Conservation (phyloP, 306 rosid species). For the Macrotyloma uniflorum region DNA sequence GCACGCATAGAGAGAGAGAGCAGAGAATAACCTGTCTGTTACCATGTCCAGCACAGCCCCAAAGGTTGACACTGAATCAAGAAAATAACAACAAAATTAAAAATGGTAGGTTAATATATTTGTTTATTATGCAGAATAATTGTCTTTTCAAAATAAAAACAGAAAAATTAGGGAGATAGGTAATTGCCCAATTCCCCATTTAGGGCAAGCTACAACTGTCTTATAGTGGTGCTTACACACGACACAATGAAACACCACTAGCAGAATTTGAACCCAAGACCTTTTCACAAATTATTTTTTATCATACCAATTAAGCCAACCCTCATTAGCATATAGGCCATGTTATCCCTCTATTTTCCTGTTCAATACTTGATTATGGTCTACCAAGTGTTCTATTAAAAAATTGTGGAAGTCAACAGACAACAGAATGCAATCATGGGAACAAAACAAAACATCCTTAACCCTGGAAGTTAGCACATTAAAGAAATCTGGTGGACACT, state of each 20-base stretch:
- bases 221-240: slow-evolving; percentile 13
- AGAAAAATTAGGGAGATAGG: not conserved
- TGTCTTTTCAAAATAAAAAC: not conserved
- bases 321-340: slow-evolving; percentile 25
- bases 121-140: slow-evolving; percentile 2
- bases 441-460: slow-evolving; percentile 22
- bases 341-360: slow-evolving; percentile 25
- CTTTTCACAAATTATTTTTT: not conserved
- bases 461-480: slow-evolving; percentile 10
- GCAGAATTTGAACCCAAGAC: slow-evolving; percentile 1
- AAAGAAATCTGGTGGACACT: not conserved
- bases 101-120: slow-evolving; percentile 17
- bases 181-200: slow-evolving; percentile 15
- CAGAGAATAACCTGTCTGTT: slow-evolving; percentile 78
- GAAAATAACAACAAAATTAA: slow-evolving; percentile 29
- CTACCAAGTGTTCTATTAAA: slow-evolving; percentile 15
- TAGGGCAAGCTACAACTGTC: slow-evolving; percentile 9
- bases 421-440: slow-evolving; percentile 22
- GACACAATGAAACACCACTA: slow-evolving; percentile 1
- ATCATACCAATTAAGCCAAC: slow-evolving; percentile 33
- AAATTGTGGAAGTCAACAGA: slow-evolving; percentile 15
- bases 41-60: slow-evolving; percentile 99
- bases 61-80: slow-evolving; percentile 87
- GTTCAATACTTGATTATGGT: not conserved
- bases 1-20: slow-evolving; percentile 9